Evolutionary conservation across 345 rosid genomes (phyloP).

Genomic region (Abelmoschus esculentus): DNA sequence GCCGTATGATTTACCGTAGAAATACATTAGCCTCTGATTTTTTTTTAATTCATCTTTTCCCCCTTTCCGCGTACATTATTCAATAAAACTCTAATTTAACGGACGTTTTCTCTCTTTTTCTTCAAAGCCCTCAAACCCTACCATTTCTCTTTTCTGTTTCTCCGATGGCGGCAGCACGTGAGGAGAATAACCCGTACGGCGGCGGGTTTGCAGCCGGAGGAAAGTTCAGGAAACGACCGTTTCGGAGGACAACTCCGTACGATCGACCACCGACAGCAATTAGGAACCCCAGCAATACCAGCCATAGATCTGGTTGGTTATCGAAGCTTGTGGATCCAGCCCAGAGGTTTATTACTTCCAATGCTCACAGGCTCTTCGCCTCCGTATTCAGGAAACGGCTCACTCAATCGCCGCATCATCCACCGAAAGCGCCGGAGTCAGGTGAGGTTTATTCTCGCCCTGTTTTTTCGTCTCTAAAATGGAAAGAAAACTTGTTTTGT

Average conservation of each 20-base stretch:
- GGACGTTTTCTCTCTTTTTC: constrained; percentile 8
- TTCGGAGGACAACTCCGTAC: constrained; percentile 52
- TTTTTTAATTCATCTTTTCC: background rate
- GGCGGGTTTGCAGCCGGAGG: constrained; percentile 54
- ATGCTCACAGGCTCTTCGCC: constrained; percentile 69
- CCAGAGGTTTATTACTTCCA: constrained; percentile 55
- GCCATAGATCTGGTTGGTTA: constrained; percentile 52
- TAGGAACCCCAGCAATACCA: constrained; percentile 31
- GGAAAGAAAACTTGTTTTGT: background rate
- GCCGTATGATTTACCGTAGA: background rate
- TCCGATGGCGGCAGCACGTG: constrained; percentile 48
- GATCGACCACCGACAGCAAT: constrained; percentile 51
- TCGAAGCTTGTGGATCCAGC: constrained; percentile 92
- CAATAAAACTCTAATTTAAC: constrained; percentile 40
- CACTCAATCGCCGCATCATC: constrained; percentile 29
- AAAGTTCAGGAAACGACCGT: constrained; percentile 59
- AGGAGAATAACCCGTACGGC: constrained; percentile 34
- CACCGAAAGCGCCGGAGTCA: constrained; percentile 30
- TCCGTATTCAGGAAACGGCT: constrained; percentile 78
- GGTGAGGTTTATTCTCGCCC: constrained; percentile 22
- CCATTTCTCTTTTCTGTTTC: background rate
- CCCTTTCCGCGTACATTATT: constrained; percentile 6
- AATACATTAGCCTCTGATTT: background rate
- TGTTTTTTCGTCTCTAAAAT: background rate
- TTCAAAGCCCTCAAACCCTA: constrained; percentile 31